Conservation (phyloP, 2,329 filamentous ascomycete species). For the Fulvia fulva region DNA sequence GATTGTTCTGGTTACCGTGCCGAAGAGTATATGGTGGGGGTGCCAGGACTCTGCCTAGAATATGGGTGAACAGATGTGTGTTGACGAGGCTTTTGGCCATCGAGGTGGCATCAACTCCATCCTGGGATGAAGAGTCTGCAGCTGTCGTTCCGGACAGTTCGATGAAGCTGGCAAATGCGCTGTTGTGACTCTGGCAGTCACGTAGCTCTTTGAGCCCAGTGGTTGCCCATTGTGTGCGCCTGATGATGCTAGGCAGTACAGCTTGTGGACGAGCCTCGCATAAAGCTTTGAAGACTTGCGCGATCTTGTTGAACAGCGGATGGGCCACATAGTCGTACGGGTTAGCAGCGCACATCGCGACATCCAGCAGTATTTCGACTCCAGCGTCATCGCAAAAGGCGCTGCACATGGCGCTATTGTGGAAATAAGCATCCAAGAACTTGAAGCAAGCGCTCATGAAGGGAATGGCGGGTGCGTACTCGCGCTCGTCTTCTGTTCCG, state of each 20-base stretch:
- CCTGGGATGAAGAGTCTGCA: constrained; percentile 28
- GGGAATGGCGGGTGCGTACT: constrained; percentile 25
- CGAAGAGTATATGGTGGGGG: constrained; percentile 27
- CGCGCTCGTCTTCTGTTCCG: constrained; percentile 40
- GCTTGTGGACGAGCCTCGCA: constrained; percentile 77
- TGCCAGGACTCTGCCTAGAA: constrained; percentile 50
- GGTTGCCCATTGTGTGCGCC: constrained; percentile 66
- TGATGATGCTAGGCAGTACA: constrained; percentile 75
- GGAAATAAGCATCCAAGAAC: constrained; percentile 74
- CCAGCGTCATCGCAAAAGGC: constrained; percentile 76
- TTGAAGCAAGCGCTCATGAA: constrained; percentile 73
- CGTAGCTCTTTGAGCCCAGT: constrained; percentile 65
- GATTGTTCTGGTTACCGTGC: constrained; percentile 55
- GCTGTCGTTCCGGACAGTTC: constrained; percentile 12
- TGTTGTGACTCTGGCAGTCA: constrained; percentile 26
- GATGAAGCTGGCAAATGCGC: constrained; percentile 20
- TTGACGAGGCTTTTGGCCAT: constrained; percentile 75
- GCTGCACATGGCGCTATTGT: constrained; percentile 67
- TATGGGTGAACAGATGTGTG: constrained; percentile 70
- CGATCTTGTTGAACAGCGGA: constrained; percentile 64
- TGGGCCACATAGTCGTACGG: constrained; percentile 68
- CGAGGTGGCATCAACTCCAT: constrained; percentile 61
- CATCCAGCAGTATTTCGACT: constrained; percentile 77
- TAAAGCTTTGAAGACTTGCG: constrained; percentile 70
- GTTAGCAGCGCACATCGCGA: constrained; percentile 76